Evolutionary conservation across 805 yeast species (phyloP), one percentile per base, ranked within the genome.

Genomic region (Scheffersomyces stipitis): DNA sequence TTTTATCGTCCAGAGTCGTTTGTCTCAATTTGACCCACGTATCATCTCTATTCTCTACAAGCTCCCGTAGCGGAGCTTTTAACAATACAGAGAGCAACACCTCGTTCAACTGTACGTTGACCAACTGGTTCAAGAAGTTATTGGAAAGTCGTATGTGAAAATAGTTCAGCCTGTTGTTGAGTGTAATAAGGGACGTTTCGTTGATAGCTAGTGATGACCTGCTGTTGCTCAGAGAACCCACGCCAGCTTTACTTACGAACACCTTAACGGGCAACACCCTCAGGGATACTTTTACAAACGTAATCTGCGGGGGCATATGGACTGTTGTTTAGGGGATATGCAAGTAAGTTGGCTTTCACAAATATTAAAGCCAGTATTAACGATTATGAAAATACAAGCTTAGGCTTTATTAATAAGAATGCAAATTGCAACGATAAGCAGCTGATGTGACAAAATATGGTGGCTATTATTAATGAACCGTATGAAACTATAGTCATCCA

Each of bases 221-320:
- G 24, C 24, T 20, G 7, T 7, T 20, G 10, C 9, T 7, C 7
- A 10, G 9, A 20, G 7, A 10, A 7, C 9, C 9, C 10, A 10
- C 24, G 7, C 9, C 24, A 20, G 24, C 7, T 10, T 20, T 20
- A 20, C 38, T 40, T 4, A 38, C 42, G 28, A 42, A 42, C n/a
- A 45, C 28, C 34, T 45, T 45, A 15, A 45, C n/a, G 23, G 49
- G 49, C 7, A 42, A 28, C 4, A 35, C 28, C 4, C 28, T 20
- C 14, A 18, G 20, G 9, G 35, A 29, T 3, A 42, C 18, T 17
- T 34, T 29, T 12, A 45, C 33, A 16, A 41, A 37, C 34, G 45
- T 38, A 12, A 45, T 45, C 23, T 45, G 49, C 9, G 49, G 49
- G 4, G 49, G 49, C 49, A 45, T 45, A 10, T n/a, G n/a, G n/a